These are phyloP conservation scores for Diplosphaera chodatii DNA, from an alignment of 139 green algal species.

Conservation along the genomic window DNA sequence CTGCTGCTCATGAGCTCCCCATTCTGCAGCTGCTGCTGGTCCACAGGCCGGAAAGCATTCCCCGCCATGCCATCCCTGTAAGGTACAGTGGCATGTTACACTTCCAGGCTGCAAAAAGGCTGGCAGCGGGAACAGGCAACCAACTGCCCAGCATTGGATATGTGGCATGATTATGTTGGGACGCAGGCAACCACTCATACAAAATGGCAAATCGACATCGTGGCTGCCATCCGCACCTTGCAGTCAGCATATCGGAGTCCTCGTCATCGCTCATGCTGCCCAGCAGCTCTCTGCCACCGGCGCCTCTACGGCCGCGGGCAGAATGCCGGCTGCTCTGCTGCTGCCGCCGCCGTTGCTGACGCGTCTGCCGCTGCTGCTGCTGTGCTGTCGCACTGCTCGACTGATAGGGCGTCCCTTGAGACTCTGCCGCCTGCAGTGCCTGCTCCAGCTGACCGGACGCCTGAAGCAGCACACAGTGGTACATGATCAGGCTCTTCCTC, in stretches of 20 bases:
- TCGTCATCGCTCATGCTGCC: background rate
- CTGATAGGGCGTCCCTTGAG: background rate
- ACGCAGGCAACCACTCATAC: too few species aligned
- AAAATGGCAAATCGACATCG: too few species aligned
- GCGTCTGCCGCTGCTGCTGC: background rate
- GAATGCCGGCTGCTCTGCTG: background rate
- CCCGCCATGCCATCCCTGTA: background rate
- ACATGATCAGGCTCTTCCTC: too few species aligned
- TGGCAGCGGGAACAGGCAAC: too few species aligned
- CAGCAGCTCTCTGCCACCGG: background rate
- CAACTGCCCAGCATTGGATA: too few species aligned
- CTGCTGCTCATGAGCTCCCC: too few species aligned
- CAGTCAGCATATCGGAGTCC: too few species aligned
- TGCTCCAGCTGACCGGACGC: background rate
- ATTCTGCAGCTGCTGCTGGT: background rate
- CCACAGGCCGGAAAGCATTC: background rate
- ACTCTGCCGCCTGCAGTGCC: background rate
- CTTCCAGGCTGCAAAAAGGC: background rate
- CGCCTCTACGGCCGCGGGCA: too few species aligned
- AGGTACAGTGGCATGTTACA: too few species aligned
- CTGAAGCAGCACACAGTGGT: too few species aligned
- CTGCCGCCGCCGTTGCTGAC: background rate
- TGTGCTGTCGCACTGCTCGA: background rate
- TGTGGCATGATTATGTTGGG: too few species aligned
- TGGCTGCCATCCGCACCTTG: too few species aligned